Percentiles rank a stretch among this genome's conserved stretches.
phyloP scores from a whole-genome alignment of 495 filamentous ascomycete species.

The Penicillium salamii region DNA sequence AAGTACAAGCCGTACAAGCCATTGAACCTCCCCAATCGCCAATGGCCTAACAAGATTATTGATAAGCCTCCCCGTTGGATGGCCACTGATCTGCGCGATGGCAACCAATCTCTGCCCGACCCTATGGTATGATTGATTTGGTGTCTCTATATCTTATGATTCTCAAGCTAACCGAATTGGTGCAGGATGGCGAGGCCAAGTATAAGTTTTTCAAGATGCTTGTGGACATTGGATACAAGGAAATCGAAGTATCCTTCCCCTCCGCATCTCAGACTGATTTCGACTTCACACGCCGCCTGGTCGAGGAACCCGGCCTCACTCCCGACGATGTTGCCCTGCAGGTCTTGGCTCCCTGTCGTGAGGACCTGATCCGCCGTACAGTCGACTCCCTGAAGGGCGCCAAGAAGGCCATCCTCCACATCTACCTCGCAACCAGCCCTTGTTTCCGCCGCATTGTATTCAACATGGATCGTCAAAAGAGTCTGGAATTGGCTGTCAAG shows the following conservation, averaged over 20 bases:
- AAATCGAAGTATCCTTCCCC: conserved; percentile 96
- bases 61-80: conserved; percentile 82
- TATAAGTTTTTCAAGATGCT: conserved; percentile 94
- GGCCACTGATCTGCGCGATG: conserved; percentile 80
- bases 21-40: conserved; percentile 75
- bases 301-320: conserved; percentile 80
- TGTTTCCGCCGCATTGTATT: conserved; percentile 92
- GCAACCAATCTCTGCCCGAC: conserved; percentile 84
- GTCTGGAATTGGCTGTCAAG: conserved; percentile 76
- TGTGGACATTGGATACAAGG: conserved; percentile 90
- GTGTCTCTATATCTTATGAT: neutral
- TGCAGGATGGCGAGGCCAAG: conserved; percentile 88
- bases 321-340: conserved; percentile 96
- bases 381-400: conserved; percentile 86
- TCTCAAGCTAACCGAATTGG: neutral
- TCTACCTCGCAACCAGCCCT: conserved; percentile 92
- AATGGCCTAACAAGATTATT: conserved; percentile 83
- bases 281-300: conserved; percentile 85
- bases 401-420: conserved; percentile 95
- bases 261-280: conserved; percentile 93
- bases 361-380: conserved; percentile 87
- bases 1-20: conserved; percentile 86
- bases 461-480: conserved; percentile 78
- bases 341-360: conserved; percentile 88
- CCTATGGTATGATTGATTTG: conserved; percentile 66